Evolutionary conservation across 495 filamentous ascomycete species (phyloP).

Genomic region (Wilcoxina mikolae): DNA sequence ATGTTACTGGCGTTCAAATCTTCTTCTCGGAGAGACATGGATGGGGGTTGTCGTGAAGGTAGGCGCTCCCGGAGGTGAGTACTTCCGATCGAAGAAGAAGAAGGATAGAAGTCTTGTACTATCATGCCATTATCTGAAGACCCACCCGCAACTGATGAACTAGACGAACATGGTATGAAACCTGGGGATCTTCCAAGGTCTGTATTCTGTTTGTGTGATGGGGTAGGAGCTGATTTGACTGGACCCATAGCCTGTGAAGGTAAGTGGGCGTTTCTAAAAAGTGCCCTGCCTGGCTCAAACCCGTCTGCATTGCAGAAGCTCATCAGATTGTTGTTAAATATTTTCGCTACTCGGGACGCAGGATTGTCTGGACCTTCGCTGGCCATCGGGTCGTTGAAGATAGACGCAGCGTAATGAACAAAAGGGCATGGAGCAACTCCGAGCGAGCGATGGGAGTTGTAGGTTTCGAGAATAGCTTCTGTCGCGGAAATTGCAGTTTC

Average conservation of each 20-base stretch:
- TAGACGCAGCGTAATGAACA: background rate
- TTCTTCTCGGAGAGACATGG: constrained; percentile 4
- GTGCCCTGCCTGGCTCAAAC: background rate
- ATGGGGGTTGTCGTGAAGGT: background rate
- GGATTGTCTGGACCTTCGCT: background rate
- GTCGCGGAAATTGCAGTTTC: constrained; percentile 4
- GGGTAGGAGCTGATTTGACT: too few species aligned
- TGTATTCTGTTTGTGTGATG: too few species aligned
- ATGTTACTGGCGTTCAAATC: constrained; percentile 6
- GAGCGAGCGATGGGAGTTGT: constrained; percentile 4
- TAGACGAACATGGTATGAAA: background rate
- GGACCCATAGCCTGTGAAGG: too few species aligned
- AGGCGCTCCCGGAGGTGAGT: background rate
- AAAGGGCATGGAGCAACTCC: constrained; percentile 11
- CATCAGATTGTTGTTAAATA: background rate
- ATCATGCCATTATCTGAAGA: background rate
- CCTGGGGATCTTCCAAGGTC: too few species aligned
- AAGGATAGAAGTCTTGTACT: background rate
- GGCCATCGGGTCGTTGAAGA: constrained; percentile 2
- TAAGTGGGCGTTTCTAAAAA: too few species aligned
- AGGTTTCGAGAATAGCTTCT: constrained; percentile 2
- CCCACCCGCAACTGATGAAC: background rate
- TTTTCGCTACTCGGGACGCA: background rate
- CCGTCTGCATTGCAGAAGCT: background rate
- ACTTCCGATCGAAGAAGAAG: background rate